These are phyloP conservation scores for Zymoseptoria passerinii DNA, from an alignment of 2,329 filamentous ascomycete species.

Conservation along the genomic window DNA sequence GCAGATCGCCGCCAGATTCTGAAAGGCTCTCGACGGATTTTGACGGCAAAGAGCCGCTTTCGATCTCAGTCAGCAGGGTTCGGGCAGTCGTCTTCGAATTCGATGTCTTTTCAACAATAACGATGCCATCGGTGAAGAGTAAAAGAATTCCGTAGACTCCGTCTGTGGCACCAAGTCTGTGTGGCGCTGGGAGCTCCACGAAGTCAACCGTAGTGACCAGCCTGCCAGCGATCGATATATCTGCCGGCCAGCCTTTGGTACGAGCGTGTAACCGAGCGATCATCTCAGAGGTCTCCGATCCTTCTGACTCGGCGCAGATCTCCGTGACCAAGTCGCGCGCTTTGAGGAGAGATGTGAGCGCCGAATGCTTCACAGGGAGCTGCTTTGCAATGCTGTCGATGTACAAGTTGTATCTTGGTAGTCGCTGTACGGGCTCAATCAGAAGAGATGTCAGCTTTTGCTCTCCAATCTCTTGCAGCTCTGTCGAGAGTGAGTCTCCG, in stretches of 20 bases:
- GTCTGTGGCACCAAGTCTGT: slow-evolving; percentile 34
- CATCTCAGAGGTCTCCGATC: slow-evolving; percentile 62
- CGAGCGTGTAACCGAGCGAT: slow-evolving; percentile 52
- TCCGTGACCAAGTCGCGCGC: slow-evolving; percentile 90
- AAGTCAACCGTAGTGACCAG: slow-evolving; percentile 76
- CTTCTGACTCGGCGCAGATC: slow-evolving; percentile 85
- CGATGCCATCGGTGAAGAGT: slow-evolving; percentile 73
- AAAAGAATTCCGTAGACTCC: slow-evolving; percentile 57
- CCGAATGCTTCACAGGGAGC: slow-evolving; percentile 77
- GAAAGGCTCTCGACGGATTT: slow-evolving; percentile 43
- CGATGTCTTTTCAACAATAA: slow-evolving; percentile 61
- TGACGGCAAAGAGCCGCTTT: slow-evolving; percentile 55
- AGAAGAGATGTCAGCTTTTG: slow-evolving; percentile 83
- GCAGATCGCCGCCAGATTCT: slow-evolving; percentile 56
- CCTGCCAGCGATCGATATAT: slow-evolving; percentile 59
- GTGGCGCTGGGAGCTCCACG: slow-evolving; percentile 67
- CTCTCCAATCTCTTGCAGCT: slow-evolving; percentile 76
- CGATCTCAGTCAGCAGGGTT: slow-evolving; percentile 73
- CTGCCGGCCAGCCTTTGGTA: slow-evolving; percentile 25
- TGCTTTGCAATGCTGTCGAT: slow-evolving; percentile 91
- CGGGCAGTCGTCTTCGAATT: slow-evolving; percentile 51
- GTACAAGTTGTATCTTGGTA: slow-evolving; percentile 89
- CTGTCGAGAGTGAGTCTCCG: slow-evolving; percentile 69
- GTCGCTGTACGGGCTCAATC: slow-evolving; percentile 90
- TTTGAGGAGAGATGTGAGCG: slow-evolving; percentile 72